phyloP scores from a whole-genome alignment of 2,329 filamentous ascomycete species.

The Ceratocystis harringtonii region DNA sequence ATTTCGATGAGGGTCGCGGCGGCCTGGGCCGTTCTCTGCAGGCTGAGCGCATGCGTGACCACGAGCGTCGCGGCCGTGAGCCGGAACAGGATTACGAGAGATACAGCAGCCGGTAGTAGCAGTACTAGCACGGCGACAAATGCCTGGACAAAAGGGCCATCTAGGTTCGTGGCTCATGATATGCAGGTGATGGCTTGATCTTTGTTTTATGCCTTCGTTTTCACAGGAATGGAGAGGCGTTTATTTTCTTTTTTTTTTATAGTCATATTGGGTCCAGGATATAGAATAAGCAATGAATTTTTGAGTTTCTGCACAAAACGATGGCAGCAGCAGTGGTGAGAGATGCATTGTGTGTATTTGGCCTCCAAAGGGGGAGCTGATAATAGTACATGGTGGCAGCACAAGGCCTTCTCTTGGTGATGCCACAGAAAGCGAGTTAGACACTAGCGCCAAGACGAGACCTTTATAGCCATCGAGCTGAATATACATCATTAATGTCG shows the following conservation, averaged over 20 bases:
- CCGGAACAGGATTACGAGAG: constrained; percentile 25
- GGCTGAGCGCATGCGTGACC: constrained; percentile 31
- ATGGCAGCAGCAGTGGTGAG: not conserved
- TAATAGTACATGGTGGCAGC: constrained; percentile 7
- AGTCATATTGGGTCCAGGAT: constrained; percentile 13
- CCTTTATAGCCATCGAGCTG: not conserved
- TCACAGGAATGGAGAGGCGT: constrained; percentile 10
- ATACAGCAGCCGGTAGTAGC: constrained; percentile 15
- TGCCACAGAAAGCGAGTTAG: not conserved
- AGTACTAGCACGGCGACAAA: not conserved
- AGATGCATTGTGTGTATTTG: not conserved
- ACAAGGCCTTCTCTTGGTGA: not conserved
- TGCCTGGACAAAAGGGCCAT: not conserved
- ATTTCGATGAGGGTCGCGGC: constrained; percentile 88
- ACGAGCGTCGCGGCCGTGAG: constrained; percentile 25
- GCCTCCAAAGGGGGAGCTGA: not conserved
- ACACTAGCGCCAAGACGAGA: not conserved
- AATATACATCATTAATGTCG: not conserved
- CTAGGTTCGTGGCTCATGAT: not conserved
- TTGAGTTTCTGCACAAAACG: not conserved
- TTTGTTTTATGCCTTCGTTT: constrained; percentile 6
- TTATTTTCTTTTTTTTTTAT: constrained; percentile 4
- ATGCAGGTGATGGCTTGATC: constrained; percentile 9
- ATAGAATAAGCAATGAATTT: constrained; percentile 17
- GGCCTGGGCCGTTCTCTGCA: constrained; percentile 70